phyloP scores from a whole-genome alignment of 2,329 filamentous ascomycete species.

The Fusarium lyarnte region DNA sequence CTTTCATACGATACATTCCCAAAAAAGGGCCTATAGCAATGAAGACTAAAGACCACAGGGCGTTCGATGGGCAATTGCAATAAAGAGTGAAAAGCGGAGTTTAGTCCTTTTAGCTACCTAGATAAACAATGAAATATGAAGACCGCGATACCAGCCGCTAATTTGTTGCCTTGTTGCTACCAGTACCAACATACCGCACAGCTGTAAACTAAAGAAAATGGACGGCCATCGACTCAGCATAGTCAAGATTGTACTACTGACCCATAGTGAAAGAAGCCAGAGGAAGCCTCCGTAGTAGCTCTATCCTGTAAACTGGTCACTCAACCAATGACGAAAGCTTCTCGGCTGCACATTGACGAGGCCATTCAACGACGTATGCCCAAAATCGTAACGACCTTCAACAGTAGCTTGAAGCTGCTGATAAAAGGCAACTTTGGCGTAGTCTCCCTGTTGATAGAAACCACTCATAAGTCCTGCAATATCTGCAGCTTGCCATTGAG shows the following conservation, averaged over 20 bases:
- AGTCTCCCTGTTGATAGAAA: constrained; percentile 59
- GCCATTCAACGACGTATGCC: constrained; percentile 67
- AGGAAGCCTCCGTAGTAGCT: background rate
- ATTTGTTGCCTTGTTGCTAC: background rate
- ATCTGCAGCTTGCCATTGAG: constrained; percentile 52
- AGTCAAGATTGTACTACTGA: background rate
- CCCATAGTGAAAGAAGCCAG: background rate
- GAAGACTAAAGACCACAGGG: background rate
- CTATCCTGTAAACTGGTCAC: background rate
- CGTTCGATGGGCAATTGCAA: background rate
- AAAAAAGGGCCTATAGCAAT: background rate
- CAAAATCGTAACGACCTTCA: constrained; percentile 74
- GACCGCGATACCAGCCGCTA: constrained; percentile 4
- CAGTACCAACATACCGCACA: constrained; percentile 6
- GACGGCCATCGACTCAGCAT: background rate
- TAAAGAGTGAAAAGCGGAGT: background rate
- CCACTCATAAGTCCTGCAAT: constrained; percentile 53
- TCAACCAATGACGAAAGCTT: constrained; percentile 65
- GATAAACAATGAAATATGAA: background rate
- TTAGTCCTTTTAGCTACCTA: background rate
- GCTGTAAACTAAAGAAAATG: background rate
- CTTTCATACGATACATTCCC: background rate
- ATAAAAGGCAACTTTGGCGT: constrained; percentile 61
- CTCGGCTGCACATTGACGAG: constrained; percentile 58
- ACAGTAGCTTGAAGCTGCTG: constrained; percentile 73